Base-by-base conservation (phyloP, 768 basidiomycete species). In the Phlebiopsis flavidoalba region DNA sequence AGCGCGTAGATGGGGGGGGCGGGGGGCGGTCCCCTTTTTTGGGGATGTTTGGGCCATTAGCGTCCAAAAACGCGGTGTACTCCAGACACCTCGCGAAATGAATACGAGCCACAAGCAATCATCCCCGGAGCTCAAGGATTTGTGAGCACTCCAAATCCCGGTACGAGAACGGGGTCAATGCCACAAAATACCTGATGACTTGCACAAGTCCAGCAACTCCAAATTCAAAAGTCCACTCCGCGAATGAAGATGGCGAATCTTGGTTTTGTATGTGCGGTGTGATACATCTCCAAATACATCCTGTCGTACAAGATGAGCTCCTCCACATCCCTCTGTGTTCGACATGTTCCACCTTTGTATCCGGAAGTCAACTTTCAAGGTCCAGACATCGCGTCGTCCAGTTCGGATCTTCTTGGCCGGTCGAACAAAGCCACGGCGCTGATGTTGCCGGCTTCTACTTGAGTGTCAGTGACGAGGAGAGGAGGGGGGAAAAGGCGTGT, bases 301-400 rank as follows among this genome's bases (percentile, higher is more conserved):
- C 47, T n/a, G n/a, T 75, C 73, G 63, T 90, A 87, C 37, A 79
- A 60, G 2, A 79, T 65, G 26, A 88, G 67, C 60, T 88, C 84
- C 67, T 91, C 89, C 84, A n/a, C 85, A 88, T 36, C 86, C 87
- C 67, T 86, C 88, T 8, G 78, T n/a, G n/a, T n/a, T 64, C 51
- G 80, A 80, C 75, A 88, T 77, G 33, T 77, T 82, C 91, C 91
- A 93, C 60, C 78, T 81, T 67, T 91, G 89, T 36, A 93, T 69
- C 15, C 82, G 77, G 17, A 82, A 85, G 55, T 88, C 86, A 3
- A 87, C n/a, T n/a, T n/a, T 82, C 43, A 91, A 73, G 11, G 80
- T 83, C 86, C 88, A 92, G 12, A 92, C 69, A 51, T 86, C 80
- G 61, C 76, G 72, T n/a, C n/a, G n/a, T 12, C 83, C 83, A 17